Evolutionary conservation across 306 rosid species (phyloP).

Genomic region (Boehmeria nivea): DNA sequence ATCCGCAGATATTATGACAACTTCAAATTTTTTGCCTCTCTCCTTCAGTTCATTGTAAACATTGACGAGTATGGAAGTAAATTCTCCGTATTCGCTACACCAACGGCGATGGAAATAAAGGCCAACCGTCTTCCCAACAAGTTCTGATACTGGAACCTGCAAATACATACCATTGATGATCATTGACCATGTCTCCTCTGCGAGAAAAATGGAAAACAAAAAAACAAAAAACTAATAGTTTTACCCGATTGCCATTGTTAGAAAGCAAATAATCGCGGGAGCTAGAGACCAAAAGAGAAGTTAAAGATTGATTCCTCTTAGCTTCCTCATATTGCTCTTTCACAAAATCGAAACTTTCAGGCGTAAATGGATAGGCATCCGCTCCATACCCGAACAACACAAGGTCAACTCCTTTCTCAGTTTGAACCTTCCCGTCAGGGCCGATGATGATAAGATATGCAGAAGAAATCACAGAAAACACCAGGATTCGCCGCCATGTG

Average conservation of each 20-base stretch:
- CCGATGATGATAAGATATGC: constrained; percentile 33
- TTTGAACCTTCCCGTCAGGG: constrained; percentile 26
- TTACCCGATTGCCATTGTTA: constrained; percentile 29
- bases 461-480: constrained; percentile 20
- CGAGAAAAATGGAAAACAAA: too few relatives aligned
- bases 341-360: constrained; percentile 22
- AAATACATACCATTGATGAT: too few relatives aligned
- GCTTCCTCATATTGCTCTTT: constrained; percentile 21
- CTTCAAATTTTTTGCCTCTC: constrained; percentile 41
- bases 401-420: constrained; percentile 9
- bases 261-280: constrained; percentile 39
- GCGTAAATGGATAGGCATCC: constrained; percentile 37
- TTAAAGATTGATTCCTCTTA: constrained; percentile 28
- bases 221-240: background rate
- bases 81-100: constrained; percentile 7
- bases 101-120: constrained; percentile 35
- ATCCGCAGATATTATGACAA: constrained; percentile 36
- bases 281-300: constrained; percentile 33
- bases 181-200: too few relatives aligned
- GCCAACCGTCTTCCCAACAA: too few relatives aligned
- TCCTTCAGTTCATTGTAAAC: constrained; percentile 28
- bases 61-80: constrained; percentile 25
- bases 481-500: constrained; percentile 23
- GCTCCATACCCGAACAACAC: constrained; percentile 31
- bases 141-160: constrained; percentile 39